These are phyloP conservation scores for Verticillium zaregamsianum DNA, from an alignment of 2,329 filamentous ascomycete genomes.

Conservation along the genomic window DNA sequence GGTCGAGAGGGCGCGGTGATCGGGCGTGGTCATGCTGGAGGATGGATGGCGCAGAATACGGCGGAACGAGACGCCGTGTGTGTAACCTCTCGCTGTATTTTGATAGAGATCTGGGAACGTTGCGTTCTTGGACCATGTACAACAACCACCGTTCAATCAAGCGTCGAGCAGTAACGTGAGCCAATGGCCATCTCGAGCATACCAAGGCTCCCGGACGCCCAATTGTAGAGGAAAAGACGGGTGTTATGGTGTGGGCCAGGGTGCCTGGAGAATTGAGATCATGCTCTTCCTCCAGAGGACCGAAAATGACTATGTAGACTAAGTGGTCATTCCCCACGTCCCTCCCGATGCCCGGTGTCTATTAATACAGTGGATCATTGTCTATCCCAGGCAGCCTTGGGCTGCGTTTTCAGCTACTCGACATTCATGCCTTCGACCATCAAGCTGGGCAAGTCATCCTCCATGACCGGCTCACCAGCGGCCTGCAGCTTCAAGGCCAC, in stretches of 20 bases:
- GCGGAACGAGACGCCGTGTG: not conserved
- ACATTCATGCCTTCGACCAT: not conserved
- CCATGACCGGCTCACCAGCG: conserved; percentile 46
- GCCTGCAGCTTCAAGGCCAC: conserved; percentile 65
- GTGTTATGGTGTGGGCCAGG: no score
- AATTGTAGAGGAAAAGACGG: no score
- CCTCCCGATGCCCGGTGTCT: not conserved
- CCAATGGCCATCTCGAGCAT: not conserved
- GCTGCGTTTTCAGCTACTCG: not conserved
- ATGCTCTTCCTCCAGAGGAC: not conserved
- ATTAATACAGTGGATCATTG: not conserved
- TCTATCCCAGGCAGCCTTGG: not conserved
- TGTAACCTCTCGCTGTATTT: not conserved
- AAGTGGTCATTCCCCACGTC: not conserved
- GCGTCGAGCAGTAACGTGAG: not conserved
- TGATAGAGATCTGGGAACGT: not conserved
- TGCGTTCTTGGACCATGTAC: not conserved
- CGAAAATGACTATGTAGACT: not conserved
- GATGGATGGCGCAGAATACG: not conserved
- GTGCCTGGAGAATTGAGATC: not conserved
- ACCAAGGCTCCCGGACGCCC: no score
- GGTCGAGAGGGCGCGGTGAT: conserved; percentile 42
- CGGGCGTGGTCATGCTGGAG: not conserved
- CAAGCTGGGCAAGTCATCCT: conserved; percentile 42
- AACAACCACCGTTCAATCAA: not conserved